Evolutionary conservation across 139 green algal species (phyloP).

Genomic region (Chlorella sp.): DNA sequence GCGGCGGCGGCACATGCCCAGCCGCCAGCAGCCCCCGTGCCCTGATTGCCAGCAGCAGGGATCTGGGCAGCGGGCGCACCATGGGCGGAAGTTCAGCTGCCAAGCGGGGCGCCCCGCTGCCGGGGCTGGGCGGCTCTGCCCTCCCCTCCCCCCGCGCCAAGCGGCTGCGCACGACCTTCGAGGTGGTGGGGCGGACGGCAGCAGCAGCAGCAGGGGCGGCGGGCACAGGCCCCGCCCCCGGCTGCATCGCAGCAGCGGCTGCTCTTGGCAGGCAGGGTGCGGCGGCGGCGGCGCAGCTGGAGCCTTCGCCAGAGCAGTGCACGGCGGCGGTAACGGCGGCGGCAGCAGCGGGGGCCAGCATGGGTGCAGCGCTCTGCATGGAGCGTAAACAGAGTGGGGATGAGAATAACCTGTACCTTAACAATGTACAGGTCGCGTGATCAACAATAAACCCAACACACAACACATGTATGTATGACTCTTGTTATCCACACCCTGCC

Average conservation of each 20-base stretch:
- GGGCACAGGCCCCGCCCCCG: background rate
- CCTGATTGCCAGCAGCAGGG: background rate
- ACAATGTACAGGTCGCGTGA: background rate
- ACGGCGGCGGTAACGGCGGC: background rate
- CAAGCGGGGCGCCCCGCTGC: background rate
- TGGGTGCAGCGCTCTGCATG: background rate
- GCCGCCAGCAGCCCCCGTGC: background rate
- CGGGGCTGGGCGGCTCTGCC: background rate
- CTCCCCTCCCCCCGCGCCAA: slow-evolving; percentile 7
- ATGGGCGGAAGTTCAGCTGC: background rate
- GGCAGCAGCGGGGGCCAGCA: background rate
- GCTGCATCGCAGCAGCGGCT: background rate
- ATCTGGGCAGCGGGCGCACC: background rate
- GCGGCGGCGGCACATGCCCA: no score
- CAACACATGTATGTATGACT: no score
- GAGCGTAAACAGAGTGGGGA: background rate
- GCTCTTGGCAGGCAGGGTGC: background rate
- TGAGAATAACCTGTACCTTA: background rate
- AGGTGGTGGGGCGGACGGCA: background rate
- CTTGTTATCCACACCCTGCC: no score
- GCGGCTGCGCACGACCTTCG: slow-evolving; percentile 12
- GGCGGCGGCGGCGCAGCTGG: background rate
- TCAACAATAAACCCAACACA: no score
- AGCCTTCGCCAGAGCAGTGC: slow-evolving; percentile 3
- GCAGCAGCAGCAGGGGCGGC: background rate